A percentile compares a stretch with the other conserved stretches of the same genome.
Conservation (phyloP, 2,329 filamentous ascomycete genomes). For the Zopfia rhizophila region DNA sequence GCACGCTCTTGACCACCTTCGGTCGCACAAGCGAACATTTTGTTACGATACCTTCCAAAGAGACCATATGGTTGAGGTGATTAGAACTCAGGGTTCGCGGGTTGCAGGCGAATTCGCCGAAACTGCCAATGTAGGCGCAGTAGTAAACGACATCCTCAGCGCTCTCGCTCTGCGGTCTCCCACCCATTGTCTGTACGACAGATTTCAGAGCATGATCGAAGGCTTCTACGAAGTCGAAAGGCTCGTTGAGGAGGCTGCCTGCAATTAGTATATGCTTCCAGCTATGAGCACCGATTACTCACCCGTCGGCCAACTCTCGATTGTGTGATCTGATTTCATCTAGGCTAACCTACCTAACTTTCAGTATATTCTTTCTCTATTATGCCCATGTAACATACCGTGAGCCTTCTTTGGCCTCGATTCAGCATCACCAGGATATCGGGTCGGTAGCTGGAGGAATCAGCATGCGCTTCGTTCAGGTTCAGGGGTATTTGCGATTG, state of each 20-base stretch:
- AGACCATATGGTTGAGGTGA: constrained; percentile 96
- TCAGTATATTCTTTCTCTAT: constrained; percentile 6
- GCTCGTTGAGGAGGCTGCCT: constrained; percentile 77
- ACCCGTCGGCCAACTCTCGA: constrained; percentile 78
- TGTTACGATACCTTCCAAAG: constrained; percentile 96
- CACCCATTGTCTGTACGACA: constrained; percentile 81
- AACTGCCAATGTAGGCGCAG: constrained; percentile 96
- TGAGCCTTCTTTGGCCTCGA: constrained; percentile 67
- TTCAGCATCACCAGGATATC: constrained; percentile 84
- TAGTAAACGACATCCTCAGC: constrained; percentile 86
- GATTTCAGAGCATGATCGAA: constrained; percentile 93
- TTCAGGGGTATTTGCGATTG: constrained; percentile 20
- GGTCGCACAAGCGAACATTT: constrained; percentile 94
- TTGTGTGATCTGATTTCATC: constrained; percentile 93
- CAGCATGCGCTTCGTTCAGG: constrained; percentile 17
- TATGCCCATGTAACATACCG: constrained; percentile 50
- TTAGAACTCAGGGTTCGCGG: constrained; percentile 89
- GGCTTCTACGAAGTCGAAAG: constrained; percentile 87
- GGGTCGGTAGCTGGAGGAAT: constrained; percentile 79
- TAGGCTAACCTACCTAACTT: constrained; percentile 63
- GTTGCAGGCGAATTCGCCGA: constrained; percentile 94
- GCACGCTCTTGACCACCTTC: constrained; percentile 98
- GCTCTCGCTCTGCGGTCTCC: constrained; percentile 78
- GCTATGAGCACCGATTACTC: constrained; percentile 19
- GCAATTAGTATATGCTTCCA: constrained; percentile 7